phyloP scores from a whole-genome alignment of 345 rosid genomes.

The Triadica sebifera region DNA sequence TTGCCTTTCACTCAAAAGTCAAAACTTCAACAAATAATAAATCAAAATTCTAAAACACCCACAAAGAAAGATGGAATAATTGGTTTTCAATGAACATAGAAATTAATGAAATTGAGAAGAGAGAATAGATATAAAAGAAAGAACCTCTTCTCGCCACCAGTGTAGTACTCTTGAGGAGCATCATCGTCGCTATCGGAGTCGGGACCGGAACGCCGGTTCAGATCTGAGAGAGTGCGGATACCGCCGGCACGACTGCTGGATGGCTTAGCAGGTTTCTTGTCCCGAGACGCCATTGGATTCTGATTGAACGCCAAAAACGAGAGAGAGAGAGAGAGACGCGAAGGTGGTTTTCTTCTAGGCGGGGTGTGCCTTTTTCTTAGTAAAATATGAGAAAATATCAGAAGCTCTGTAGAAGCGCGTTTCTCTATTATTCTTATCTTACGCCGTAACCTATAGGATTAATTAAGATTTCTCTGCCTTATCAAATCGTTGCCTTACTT shows the following conservation, averaged over 20 bases:
- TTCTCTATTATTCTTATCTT: background rate
- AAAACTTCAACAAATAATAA: background rate
- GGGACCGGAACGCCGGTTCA: constrained; percentile 61
- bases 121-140: background rate
- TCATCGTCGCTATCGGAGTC: constrained; percentile 88
- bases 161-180: constrained; percentile 80
- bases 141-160: constrained; percentile 97
- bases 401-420: background rate
- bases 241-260: constrained; percentile 60
- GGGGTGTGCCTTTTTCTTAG: background rate
- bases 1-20: background rate
- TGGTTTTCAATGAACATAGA: background rate
- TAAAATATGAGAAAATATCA: background rate
- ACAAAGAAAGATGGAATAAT: background rate
- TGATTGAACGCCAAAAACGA: background rate
- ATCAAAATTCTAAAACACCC: background rate
- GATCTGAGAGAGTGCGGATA: constrained; percentile 83
- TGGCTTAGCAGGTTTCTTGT: constrained; percentile 76
- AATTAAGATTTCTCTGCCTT: no score
- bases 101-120: background rate
- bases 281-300: constrained; percentile 57
- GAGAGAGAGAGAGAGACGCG: background rate
- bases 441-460: no score
- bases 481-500: no score
- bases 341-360: background rate